Conservation (phyloP, 1,284 basidiomycete species). For the Fomes fomentarius region DNA sequence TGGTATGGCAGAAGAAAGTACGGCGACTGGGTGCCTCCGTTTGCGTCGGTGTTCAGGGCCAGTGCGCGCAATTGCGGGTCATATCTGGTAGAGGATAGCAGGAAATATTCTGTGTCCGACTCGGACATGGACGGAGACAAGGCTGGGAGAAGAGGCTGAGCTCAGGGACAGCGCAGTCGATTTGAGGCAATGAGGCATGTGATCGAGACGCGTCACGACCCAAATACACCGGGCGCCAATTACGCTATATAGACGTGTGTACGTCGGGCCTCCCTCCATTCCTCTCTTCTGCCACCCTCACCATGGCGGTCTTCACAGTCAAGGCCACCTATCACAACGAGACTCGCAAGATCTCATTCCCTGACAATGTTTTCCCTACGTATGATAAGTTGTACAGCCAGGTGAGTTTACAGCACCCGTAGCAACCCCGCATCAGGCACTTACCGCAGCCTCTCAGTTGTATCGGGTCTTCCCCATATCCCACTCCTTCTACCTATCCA, state of each 20-base stretch:
- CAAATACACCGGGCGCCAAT: slow-evolving; percentile 17
- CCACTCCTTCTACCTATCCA: slow-evolving; percentile 61
- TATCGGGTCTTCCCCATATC: slow-evolving; percentile 68
- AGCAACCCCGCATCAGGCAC: slow-evolving; percentile 8
- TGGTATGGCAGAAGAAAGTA: slow-evolving; percentile 66
- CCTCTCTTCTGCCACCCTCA: slow-evolving; percentile 27
- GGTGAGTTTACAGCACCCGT: slow-evolving; percentile 34
- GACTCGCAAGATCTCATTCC: slow-evolving; percentile 51
- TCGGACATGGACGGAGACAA: slow-evolving; percentile 1
- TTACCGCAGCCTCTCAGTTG: slow-evolving; percentile 47
- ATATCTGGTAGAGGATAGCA: slow-evolving; percentile 60
- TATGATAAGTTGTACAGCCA: slow-evolving; percentile 46
- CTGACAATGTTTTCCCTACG: slow-evolving; percentile 45
- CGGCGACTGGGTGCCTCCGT: slow-evolving; percentile 47
- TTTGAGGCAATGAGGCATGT: slow-evolving; percentile 9
- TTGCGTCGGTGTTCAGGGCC: slow-evolving; percentile 59
- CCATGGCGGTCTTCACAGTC: slow-evolving; percentile 51
- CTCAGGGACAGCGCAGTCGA: neutral
- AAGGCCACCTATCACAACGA: slow-evolving; percentile 57
- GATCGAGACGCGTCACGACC: slow-evolving; percentile 24
- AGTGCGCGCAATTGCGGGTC: slow-evolving; percentile 51
- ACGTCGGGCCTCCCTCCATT: slow-evolving; percentile 18
- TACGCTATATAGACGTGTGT: slow-evolving; percentile 18
- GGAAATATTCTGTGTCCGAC: slow-evolving; percentile 33
- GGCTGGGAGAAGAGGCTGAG: neutral